Conservation (phyloP, 108 stramenopile genomes). For the Epithemia pelagica region DNA sequence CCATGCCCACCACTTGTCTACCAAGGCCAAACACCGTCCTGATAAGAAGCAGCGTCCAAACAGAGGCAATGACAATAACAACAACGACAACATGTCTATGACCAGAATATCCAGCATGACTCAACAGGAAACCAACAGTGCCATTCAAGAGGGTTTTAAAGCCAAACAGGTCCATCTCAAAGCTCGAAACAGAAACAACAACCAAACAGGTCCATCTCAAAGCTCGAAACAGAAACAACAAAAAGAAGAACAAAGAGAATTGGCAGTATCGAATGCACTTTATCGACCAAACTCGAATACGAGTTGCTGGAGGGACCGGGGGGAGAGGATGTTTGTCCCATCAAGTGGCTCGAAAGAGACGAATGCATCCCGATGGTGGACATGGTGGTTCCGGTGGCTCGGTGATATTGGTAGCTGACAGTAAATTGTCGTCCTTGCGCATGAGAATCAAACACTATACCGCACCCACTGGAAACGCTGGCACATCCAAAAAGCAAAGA, state of each 20-base stretch:
- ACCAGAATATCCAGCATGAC: too few species aligned
- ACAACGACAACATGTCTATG: too few species aligned
- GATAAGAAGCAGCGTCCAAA: too few species aligned
- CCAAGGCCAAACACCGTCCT: too few species aligned
- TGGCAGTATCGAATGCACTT: conserved; percentile 47
- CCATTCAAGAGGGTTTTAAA: too few species aligned
- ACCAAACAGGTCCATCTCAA: too few species aligned
- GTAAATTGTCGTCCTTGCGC: conserved; percentile 40
- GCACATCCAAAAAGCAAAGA: conserved; percentile 38
- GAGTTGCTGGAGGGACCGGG: conserved; percentile 62
- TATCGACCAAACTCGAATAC: conserved; percentile 59
- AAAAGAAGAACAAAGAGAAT: conserved; percentile 18
- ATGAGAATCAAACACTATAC: conserved; percentile 46
- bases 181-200: too few species aligned
- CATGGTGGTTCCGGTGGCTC: conserved; percentile 80
- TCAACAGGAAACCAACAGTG: too few species aligned
- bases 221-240: too few species aligned
- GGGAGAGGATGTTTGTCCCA: conserved; percentile 65
- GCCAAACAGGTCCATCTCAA: too few species aligned
- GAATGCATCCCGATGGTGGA: conserved; percentile 64
- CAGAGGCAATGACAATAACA: too few species aligned
- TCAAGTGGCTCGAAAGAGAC: conserved; percentile 26
- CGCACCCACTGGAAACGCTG: conserved; percentile 54
- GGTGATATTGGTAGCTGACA: conserved; percentile 68
- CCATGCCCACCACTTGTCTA: too few species aligned